Evolutionary conservation across 805 yeast species (phyloP), one percentile per base, ranked within the genome.

Genomic region (Candida nitratophila): DNA sequence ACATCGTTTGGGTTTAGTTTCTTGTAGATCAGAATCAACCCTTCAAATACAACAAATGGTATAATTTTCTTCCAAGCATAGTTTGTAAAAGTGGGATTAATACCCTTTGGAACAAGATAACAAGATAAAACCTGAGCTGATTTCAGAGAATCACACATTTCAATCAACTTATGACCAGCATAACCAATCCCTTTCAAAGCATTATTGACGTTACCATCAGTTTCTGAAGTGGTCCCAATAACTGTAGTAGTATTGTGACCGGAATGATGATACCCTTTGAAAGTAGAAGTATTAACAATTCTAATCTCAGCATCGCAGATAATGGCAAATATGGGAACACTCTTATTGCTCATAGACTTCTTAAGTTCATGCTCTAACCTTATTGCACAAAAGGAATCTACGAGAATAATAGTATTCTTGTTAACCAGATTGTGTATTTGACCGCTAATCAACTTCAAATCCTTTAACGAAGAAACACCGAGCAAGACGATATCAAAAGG

Each of bases 11-110:
- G 31, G 22, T 48, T 48, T 35, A 56, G 19, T 15, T 50, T 49
- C 10, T 53, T 47, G 39, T 54, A 60, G 15, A 60, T 39, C 15
- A 61, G 32, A 2, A 55, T 39, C 35, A 54, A 21, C 3, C 54
- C 44, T 19, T 52, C 58, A 43, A 61, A 44, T n/a, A 42, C 37
- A n/a, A 56, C 32, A 39, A 56, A 57, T 1, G 59, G 49, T 12
- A 61, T 45, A n/a, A 58, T 47, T 39, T 54, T 43, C 32, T 57
- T 61, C 66, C 66, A 61, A 2, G 55, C 53, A 44, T 45, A 51
- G 35, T 59, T 54, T 36, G 44, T 50, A 37, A 57, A 50, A 10
- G 60, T 49, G 7, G 66, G 66, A 21, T 45, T 50, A 1, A 53
- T 50, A 4, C 57, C 60, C 22, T 43, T 45, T n/a, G 59, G 59